Evolutionary conservation across 1,139 yeast genomes (phyloP), one percentile per base, ranked within the genome.

Genomic region (Blastobotrys apis): DNA sequence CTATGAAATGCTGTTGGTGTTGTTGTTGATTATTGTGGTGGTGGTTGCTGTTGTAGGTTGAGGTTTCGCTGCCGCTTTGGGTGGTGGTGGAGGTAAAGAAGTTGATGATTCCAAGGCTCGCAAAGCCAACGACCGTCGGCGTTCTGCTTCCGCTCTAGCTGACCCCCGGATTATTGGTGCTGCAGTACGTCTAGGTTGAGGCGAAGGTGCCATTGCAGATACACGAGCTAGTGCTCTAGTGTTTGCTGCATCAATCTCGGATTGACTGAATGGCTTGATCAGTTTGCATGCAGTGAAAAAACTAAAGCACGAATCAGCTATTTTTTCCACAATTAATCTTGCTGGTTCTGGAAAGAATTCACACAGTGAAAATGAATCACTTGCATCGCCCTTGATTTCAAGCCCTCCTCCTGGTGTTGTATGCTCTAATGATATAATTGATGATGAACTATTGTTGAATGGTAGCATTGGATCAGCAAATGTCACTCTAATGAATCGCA

Each of bases 71-170:
- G 32, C 13, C 6, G 10, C 5, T 29, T n/a, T 29, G 9, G 5
- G 32, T 29, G 32, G 5, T 8, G 32, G 6, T 5, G 32, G 32
- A 13, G 38, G 39, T 25, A n/a, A 10, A 13, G 31, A 16, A 16
- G 32, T 26, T n/a, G 26, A 10, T 9, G 32, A n/a, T 13, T 84
- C 90, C 49, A 87, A 71, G 22, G 86, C 92, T 57, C 84, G 84
- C 46, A 87, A 67, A 0, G 96, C 96, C 41, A 87, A 78, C 55
- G 84, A 88, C 61, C 94, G 76, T 63, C 96, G 75, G 61, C 96
- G 76, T 59, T 87, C 96, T n/a, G 94, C 94, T 81, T 37, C 84
- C 8, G 53, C 58, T 25, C 59, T 47, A 4, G 53, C 48, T 22
- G 48, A 33, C 6, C 39, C 37, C 12, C 39, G 26, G 15, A 40